Percentiles rank a stretch among this genome's conserved stretches.
Evolutionary conservation across 192 early-diverging fungal genomes (phyloP).

Genomic region (Dissophora globulifera): DNA sequence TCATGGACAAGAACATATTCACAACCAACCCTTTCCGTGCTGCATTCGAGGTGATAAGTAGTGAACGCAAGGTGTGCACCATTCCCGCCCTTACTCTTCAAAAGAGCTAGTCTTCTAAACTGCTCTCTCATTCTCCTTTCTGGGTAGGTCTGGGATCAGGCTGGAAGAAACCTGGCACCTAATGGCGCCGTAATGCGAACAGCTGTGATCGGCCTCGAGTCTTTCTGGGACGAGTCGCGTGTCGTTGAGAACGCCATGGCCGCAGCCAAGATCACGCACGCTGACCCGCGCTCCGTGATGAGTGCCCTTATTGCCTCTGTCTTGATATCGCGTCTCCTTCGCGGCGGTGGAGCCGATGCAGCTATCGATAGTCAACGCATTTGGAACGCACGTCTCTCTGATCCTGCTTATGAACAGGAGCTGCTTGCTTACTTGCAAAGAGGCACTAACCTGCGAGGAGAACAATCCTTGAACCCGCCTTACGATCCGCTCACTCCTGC

Average conservation of each 20-base stretch:
- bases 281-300: slow-evolving; percentile 53
- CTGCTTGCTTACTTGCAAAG: slow-evolving; percentile 25
- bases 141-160: slow-evolving; percentile 44
- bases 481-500: slow-evolving; percentile 9
- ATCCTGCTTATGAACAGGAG: slow-evolving; percentile 8
- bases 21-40: slow-evolving; percentile 54
- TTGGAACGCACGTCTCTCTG: slow-evolving; percentile 20
- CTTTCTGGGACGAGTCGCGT: slow-evolving; percentile 53
- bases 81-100: too few species aligned
- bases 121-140: too few species aligned
- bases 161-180: slow-evolving; percentile 39
- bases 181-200: slow-evolving; percentile 57
- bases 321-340: slow-evolving; percentile 50
- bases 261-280: slow-evolving; percentile 57
- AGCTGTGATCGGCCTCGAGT: slow-evolving; percentile 41
- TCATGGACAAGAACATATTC: slow-evolving; percentile 58
- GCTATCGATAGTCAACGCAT: neutral
- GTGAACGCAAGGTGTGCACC: too few species aligned
- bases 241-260: slow-evolving; percentile 51
- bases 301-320: slow-evolving; percentile 40
- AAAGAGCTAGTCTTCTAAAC: neutral
- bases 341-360: slow-evolving; percentile 23
- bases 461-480: slow-evolving; percentile 14
- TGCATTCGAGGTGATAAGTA: slow-evolving; percentile 35
- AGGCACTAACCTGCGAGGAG: slow-evolving; percentile 19